Conservation (phyloP, 257 asterid genomes). For the Scutellaria minor region DNA sequence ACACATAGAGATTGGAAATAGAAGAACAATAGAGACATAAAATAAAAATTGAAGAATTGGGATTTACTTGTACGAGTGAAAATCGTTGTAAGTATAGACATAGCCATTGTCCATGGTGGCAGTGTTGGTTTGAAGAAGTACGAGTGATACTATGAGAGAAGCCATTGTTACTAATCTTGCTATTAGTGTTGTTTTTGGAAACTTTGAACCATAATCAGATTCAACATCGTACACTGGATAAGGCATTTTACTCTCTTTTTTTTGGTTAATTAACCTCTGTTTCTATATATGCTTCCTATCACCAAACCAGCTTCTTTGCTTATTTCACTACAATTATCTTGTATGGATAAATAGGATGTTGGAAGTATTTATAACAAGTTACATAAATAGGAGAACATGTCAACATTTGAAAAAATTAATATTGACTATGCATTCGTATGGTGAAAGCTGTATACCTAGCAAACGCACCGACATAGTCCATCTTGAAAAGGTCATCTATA, state of each 20-base stretch:
- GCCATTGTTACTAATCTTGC: constrained; percentile 30
- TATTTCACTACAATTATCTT: not conserved
- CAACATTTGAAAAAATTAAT: not conserved
- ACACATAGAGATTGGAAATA: not conserved
- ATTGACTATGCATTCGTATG: no score
- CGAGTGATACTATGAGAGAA: constrained; percentile 36
- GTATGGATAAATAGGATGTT: not conserved
- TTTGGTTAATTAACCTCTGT: not conserved
- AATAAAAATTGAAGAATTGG: not conserved
- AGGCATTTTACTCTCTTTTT: constrained; percentile 23
- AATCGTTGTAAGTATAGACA: constrained; percentile 27
- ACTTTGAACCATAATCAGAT: constrained; percentile 9
- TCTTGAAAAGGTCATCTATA: no score
- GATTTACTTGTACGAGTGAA: constrained; percentile 40
- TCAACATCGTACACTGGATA: constrained; percentile 14
- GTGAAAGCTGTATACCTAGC: no score
- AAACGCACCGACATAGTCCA: no score
- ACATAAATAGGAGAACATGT: not conserved
- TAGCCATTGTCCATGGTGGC: not conserved
- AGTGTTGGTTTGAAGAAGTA: constrained; percentile 31
- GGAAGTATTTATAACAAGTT: not conserved
- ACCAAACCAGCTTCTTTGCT: not conserved
- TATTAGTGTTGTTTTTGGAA: constrained; percentile 1
- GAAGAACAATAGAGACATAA: no score
- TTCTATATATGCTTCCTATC: not conserved